A percentile compares a stretch with the other conserved stretches of the same genome.
Evolutionary conservation across 352 stramenopile species (phyloP).

Genomic region (Pseudoperonospora humuli): DNA sequence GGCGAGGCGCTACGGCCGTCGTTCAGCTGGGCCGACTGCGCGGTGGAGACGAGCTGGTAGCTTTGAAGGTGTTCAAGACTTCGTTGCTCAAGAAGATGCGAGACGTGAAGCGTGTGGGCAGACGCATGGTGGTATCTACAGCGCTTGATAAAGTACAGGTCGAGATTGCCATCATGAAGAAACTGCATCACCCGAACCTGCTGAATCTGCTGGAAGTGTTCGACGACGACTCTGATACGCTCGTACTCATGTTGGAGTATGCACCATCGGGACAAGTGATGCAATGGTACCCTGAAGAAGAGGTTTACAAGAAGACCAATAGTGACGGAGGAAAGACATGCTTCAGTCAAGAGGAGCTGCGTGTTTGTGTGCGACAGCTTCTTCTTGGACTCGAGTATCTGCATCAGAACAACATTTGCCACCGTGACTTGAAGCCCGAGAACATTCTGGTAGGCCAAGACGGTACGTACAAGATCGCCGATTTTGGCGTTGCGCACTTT

Average conservation of each 20-base stretch:
- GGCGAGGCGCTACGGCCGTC: slow-evolving; percentile 67
- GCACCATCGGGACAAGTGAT: slow-evolving; percentile 75
- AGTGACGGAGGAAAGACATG: slow-evolving; percentile 11
- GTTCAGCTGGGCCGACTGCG: slow-evolving; percentile 72
- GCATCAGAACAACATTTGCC: slow-evolving; percentile 82
- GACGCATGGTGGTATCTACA: slow-evolving; percentile 80
- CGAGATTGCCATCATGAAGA: slow-evolving; percentile 88
- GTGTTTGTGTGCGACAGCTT: slow-evolving; percentile 58
- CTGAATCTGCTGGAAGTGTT: slow-evolving; percentile 78
- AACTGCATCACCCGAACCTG: slow-evolving; percentile 68
- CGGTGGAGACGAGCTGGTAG: slow-evolving; percentile 47
- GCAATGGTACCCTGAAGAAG: slow-evolving; percentile 61
- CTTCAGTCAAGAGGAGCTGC: slow-evolving; percentile 53
- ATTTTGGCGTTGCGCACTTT: slow-evolving; percentile 80
- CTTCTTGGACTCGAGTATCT: slow-evolving; percentile 76
- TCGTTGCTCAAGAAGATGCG: slow-evolving; percentile 83
- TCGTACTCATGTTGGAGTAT: slow-evolving; percentile 85
- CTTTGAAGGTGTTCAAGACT: slow-evolving; percentile 82
- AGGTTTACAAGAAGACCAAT: slow-evolving; percentile 39
- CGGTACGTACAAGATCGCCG: slow-evolving; percentile 74
- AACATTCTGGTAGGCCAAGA: slow-evolving; percentile 72
- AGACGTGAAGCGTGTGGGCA: slow-evolving; percentile 73
- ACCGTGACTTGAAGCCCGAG: slow-evolving; percentile 81
- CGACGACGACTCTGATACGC: slow-evolving; percentile 74
- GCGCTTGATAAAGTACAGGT: slow-evolving; percentile 82